Evolutionary conservation across 257 asterid genomes (phyloP).

Genomic region (Galeopsis tetrahit): DNA sequence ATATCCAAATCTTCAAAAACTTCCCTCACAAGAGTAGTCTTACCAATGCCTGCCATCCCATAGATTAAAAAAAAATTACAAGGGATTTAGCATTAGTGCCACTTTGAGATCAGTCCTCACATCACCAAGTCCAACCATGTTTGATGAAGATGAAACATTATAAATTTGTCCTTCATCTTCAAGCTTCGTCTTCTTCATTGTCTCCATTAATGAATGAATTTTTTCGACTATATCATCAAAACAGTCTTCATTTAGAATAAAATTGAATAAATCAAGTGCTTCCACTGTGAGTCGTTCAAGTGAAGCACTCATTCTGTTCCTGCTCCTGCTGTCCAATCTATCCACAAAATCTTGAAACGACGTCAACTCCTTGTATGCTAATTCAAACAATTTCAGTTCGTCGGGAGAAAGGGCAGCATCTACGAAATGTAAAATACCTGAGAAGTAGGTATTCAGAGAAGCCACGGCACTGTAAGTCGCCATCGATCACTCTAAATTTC

Average conservation of each 20-base stretch:
- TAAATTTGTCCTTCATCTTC: background rate
- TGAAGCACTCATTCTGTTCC: background rate
- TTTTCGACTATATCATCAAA: background rate
- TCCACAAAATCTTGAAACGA: background rate
- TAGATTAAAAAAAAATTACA: background rate
- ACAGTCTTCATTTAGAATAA: no score
- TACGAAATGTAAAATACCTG: no score
- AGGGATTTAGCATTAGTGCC: background rate
- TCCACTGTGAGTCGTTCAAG: background rate
- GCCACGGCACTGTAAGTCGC: background rate
- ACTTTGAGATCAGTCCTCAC: background rate
- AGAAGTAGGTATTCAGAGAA: background rate
- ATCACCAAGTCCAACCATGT: constrained; percentile 16
- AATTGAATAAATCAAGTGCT: no score
- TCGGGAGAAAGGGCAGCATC: no score
- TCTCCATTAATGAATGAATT: background rate
- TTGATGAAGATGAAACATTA: background rate
- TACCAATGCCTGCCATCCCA: constrained; percentile 3
- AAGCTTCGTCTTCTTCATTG: background rate
- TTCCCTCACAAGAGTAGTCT: background rate
- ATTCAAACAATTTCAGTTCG: no score
- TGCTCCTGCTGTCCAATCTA: background rate
- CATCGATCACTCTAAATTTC: background rate
- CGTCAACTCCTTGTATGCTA: background rate
- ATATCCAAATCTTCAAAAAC: constrained; percentile 1